These are phyloP conservation scores for Brassica hybrid DNA, from an alignment of 441 rosid species.

Conservation along the genomic window DNA sequence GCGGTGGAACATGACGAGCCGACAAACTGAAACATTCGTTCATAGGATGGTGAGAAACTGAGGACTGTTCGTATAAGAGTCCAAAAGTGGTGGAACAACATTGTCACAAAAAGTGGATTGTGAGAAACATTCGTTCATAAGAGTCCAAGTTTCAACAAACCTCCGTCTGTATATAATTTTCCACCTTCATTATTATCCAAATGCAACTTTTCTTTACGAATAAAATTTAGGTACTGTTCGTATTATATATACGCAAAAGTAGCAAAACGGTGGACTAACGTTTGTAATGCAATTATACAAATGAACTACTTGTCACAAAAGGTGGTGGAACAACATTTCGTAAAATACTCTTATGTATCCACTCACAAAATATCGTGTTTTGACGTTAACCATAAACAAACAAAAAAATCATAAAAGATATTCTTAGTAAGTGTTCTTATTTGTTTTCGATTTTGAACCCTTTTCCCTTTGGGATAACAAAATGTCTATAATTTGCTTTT, in stretches of 20 bases:
- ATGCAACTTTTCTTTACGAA: slow-evolving; percentile 7
- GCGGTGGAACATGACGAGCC: slow-evolving; percentile 28
- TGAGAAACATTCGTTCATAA: no score
- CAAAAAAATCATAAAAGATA: background rate
- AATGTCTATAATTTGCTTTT: background rate
- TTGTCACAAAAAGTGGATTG: no score
- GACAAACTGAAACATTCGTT: slow-evolving; percentile 27
- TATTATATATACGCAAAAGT: background rate
- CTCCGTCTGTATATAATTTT: background rate
- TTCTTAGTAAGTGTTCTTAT: background rate
- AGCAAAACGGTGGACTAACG: background rate
- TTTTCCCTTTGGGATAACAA: background rate
- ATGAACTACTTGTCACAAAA: background rate
- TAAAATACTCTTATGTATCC: background rate
- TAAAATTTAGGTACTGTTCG: background rate
- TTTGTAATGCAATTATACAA: slow-evolving; percentile 7
- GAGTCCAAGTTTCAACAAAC: background rate
- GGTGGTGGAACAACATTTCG: background rate
- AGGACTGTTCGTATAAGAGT: no score
- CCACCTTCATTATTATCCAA: slow-evolving; percentile 5
- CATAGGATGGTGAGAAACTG: slow-evolving; percentile 6
- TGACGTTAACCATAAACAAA: background rate
- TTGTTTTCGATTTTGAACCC: background rate
- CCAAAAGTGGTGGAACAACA: no score
- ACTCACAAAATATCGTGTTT: background rate